Percentiles rank a stretch among this genome's conserved stretches.
These are phyloP conservation scores for Fusarium floridanum DNA, from an alignment of 2,329 filamentous ascomycete species.

Conservation along the genomic window DNA sequence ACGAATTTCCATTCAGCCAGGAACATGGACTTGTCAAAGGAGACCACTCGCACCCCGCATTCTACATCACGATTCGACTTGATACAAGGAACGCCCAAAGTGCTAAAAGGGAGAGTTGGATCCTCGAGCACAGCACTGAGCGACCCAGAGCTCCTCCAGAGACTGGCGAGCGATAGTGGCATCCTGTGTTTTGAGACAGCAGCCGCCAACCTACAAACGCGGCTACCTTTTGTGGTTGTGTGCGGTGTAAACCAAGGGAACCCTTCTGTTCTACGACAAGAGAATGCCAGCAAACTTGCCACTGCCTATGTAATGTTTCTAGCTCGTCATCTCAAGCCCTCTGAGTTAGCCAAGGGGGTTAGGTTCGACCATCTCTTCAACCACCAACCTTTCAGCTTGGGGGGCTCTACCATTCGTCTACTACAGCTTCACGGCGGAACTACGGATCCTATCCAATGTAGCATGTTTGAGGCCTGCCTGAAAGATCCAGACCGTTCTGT, in stretches of 20 bases:
- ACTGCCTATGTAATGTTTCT: neutral
- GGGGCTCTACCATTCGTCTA: too few relatives aligned
- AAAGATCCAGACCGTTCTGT: too few relatives aligned
- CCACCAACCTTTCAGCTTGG: too few relatives aligned
- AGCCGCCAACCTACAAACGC: fast-evolving
- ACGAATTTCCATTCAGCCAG: neutral
- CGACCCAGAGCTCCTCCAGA: fast-evolving
- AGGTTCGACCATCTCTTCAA: too few relatives aligned
- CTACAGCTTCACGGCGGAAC: too few relatives aligned
- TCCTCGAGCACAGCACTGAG: neutral
- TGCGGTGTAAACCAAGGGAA: neutral
- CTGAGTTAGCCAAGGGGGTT: too few relatives aligned
- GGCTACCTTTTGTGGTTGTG: neutral
- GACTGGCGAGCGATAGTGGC: fast-evolving
- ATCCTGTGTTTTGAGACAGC: slow-evolving; percentile 12
- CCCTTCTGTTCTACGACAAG: fast-evolving
- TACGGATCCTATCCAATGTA: too few relatives aligned
- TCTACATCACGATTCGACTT: neutral
- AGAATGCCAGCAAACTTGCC: neutral
- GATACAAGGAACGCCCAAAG: neutral
- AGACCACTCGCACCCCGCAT: neutral
- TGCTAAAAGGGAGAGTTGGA: neutral
- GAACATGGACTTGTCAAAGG: neutral
- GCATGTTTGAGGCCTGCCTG: too few relatives aligned
- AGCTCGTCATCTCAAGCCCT: too few relatives aligned